phyloP scores from a whole-genome alignment of 1,139 yeast genomes.

The Sugiyamaella sp. region DNA sequence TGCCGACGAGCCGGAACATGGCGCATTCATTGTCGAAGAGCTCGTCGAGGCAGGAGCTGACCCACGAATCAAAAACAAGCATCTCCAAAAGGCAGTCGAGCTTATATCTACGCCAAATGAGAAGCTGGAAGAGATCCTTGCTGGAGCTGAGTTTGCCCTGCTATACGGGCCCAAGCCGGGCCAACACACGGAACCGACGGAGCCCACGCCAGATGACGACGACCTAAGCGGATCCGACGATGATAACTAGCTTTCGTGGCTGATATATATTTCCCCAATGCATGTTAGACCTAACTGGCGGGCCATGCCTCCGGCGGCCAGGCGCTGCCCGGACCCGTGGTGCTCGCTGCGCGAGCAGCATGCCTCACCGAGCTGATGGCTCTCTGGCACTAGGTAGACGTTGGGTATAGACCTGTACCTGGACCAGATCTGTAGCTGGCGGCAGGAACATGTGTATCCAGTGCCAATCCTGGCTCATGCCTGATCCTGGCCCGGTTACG shows the following conservation, averaged over 20 bases:
- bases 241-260: slow-evolving; percentile 16
- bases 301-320: slow-evolving; percentile 1
- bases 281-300: slow-evolving; percentile 6
- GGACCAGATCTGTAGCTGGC: too few species aligned
- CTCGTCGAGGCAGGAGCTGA: slow-evolving; percentile 92
- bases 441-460: too few species aligned
- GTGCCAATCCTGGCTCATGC: too few species aligned
- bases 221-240: slow-evolving; percentile 25
- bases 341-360: too few species aligned
- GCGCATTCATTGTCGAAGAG: slow-evolving; percentile 74
- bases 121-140: slow-evolving; percentile 61
- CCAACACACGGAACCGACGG: slow-evolving; percentile 25
- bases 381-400: too few species aligned
- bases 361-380: too few species aligned
- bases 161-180: slow-evolving; percentile 36
- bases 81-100: slow-evolving; percentile 75
- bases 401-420: too few species aligned
- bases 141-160: slow-evolving; percentile 79
- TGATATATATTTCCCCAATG: slow-evolving; percentile 8
- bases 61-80: slow-evolving; percentile 60
- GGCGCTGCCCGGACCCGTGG: slow-evolving; percentile 12
- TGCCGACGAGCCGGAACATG: slow-evolving; percentile 78
- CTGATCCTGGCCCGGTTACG: too few species aligned
- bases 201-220: slow-evolving; percentile 3
- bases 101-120: slow-evolving; percentile 58